Conservation (phyloP, 148 eudicot species). For the Limonium bicolor region DNA sequence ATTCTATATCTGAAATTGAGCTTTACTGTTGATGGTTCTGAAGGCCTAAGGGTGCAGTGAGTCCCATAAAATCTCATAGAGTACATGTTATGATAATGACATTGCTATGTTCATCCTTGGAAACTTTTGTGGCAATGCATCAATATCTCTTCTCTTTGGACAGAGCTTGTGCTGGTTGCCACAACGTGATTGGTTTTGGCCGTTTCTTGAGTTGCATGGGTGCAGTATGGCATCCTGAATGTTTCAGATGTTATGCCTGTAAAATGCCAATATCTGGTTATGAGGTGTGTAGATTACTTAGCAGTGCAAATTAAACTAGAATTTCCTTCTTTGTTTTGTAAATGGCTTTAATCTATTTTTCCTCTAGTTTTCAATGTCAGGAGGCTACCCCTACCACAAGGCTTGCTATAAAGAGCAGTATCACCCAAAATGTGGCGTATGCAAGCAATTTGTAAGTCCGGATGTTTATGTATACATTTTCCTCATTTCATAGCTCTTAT, state of each 20-base stretch:
- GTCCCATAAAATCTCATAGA: too few species aligned
- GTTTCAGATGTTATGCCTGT: conserved; percentile 68
- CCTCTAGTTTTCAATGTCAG: conserved; percentile 56
- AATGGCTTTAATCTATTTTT: not conserved
- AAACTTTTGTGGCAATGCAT: not conserved
- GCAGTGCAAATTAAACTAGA: not conserved
- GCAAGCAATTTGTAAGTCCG: conserved; percentile 65
- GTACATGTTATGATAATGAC: too few species aligned
- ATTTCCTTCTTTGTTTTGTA: not conserved
- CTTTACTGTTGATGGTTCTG: too few species aligned
- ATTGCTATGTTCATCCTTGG: not conserved
- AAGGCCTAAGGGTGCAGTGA: too few species aligned
- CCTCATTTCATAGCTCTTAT: not conserved
- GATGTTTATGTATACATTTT: not conserved
- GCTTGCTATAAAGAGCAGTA: conserved; percentile 74
- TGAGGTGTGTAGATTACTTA: conserved; percentile 27
- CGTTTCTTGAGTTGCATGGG: conserved; percentile 71
- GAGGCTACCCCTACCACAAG: conserved; percentile 63
- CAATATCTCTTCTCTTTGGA: conserved; percentile 2
- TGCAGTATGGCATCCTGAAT: conserved; percentile 84
- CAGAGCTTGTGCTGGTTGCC: conserved; percentile 81
- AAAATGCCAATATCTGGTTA: conserved; percentile 57
- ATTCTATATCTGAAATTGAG: too few species aligned
- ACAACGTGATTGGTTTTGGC: conserved; percentile 59
- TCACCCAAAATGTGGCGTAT: conserved; percentile 78